A percentile compares a stretch with the other conserved stretches of the same genome.
phyloP scores from a whole-genome alignment of 805 yeast genomes.

The Saccharomycopsis schoenii region DNA sequence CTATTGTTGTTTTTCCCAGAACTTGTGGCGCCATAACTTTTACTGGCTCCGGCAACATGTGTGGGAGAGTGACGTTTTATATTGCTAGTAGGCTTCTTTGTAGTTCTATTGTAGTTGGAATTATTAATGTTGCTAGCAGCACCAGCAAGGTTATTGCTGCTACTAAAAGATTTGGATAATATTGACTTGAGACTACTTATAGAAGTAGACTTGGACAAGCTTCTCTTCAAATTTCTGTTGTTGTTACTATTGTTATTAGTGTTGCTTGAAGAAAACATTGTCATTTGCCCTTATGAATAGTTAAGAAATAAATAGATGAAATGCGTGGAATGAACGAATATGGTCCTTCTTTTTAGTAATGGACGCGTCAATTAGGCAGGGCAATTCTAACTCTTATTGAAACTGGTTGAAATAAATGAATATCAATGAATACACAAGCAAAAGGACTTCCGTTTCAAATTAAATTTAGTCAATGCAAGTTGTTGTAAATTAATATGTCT shows the following conservation, averaged over 20 bases:
- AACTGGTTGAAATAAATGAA: too few species aligned
- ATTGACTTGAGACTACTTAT: slow-evolving; percentile 13
- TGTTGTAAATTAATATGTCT: too few species aligned
- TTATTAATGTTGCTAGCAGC: not conserved
- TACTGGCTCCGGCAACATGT: not conserved
- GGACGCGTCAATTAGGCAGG: too few species aligned
- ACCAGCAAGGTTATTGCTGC: not conserved
- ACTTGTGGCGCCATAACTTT: not conserved
- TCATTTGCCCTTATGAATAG: not conserved
- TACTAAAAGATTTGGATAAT: not conserved
- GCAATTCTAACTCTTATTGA: too few species aligned
- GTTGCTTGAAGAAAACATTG: not conserved
- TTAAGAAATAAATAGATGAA: not conserved
- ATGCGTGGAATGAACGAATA: too few species aligned
- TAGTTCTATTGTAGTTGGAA: not conserved
- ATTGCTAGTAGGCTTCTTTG: not conserved
- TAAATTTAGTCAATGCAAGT: too few species aligned
- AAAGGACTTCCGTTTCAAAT: too few species aligned
- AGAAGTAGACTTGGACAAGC: slow-evolving; percentile 14
- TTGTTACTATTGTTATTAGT: not conserved
- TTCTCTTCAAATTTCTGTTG: slow-evolving; percentile 9
- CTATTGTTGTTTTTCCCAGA: not conserved
- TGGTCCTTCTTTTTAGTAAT: too few species aligned
- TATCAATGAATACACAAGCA: too few species aligned
- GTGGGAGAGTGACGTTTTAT: not conserved